Evolutionary conservation across 2,329 filamentous ascomycete genomes (phyloP).

Genomic region (Mycogone perniciosa): DNA sequence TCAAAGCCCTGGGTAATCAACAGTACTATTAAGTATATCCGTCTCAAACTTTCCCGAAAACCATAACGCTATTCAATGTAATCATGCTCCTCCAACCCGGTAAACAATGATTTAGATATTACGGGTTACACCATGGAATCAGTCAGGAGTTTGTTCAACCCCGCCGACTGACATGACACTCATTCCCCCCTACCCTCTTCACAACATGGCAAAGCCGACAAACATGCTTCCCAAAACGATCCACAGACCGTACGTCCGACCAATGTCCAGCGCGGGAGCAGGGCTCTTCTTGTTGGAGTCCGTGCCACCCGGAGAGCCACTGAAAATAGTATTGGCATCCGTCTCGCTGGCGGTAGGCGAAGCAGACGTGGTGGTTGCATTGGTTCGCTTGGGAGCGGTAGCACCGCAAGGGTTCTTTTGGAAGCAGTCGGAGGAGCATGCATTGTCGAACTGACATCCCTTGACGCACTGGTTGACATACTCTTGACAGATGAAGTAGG

Average conservation of each 20-base stretch:
- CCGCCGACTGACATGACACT: not conserved
- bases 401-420: slow-evolving; percentile 69
- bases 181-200: not conserved
- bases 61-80: slow-evolving; percentile 8
- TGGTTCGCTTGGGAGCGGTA: slow-evolving; percentile 53
- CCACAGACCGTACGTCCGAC: slow-evolving; percentile 32
- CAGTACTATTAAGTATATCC: slow-evolving; percentile 8
- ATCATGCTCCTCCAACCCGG: slow-evolving; percentile 1
- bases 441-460: slow-evolving; percentile 47
- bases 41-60: not conserved
- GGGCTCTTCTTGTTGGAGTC: slow-evolving; percentile 22
- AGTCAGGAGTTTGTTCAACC: slow-evolving; percentile 1
- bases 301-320: slow-evolving; percentile 20
- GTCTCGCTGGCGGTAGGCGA: slow-evolving; percentile 31
- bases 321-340: slow-evolving; percentile 33
- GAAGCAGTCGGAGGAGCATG: slow-evolving; percentile 56
- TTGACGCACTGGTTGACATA: slow-evolving; percentile 63
- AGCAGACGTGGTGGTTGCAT: slow-evolving; percentile 40
- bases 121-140: slow-evolving; percentile 2
- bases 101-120: slow-evolving; percentile 3
- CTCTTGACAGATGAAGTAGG: slow-evolving; percentile 68
- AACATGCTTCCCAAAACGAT: slow-evolving; percentile 34
- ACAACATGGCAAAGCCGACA: slow-evolving; percentile 30
- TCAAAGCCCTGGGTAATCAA: slow-evolving; percentile 3
- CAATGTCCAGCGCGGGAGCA: slow-evolving; percentile 27